Base-by-base conservation (phyloP, 2,329 filamentous ascomycete genomes). In the Cercospora janseana region DNA sequence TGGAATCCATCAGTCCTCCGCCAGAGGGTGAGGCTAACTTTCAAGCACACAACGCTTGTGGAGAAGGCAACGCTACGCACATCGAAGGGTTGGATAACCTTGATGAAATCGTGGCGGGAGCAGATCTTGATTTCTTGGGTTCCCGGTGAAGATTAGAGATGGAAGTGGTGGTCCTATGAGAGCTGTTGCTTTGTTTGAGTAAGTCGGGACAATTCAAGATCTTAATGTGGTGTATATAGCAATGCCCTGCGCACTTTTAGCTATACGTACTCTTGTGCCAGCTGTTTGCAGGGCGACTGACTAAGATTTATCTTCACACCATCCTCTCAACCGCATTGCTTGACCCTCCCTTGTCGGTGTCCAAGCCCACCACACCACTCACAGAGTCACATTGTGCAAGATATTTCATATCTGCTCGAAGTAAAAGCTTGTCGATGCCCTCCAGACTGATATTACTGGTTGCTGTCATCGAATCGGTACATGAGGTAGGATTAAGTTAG, bases 381-480 rank as follows among this genome's bases (percentile, higher is more conserved):
- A 42, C 20, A 4, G 41, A 51, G 12, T 51, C 38, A 9, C 50
- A 31, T 3, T 26, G 34, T 10, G 47, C 47, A 10, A 44, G 43
- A n/a, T 54, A 42, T 24, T 54, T 34, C 51, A 54, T 43, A 21
- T 47, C n/a, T 9, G 23, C 47, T 7, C 47, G 52, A 3, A 54
- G 21, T 15, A 54, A 54, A 15, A 54, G 27, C 38, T 51, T 51
- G 38, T 54, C 52, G n/a, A 54, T 54, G 26, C 75, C 71, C 56
- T 75, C 72, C 10, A 75, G 63, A 21, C 68, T 56, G 35, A 60
- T 57, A 9, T 59, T 57, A 6, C 45, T 49, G 3, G 60, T 62
- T 37, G 65, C 62, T 1, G 58, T 10, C 6, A 12, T 15, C 4
- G 18, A 5, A 13, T 29, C 7, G 29, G 15, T 15, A n/a, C n/a